Base-by-base conservation (phyloP, 495 filamentous ascomycete species). In the Aspergillus hancockii region DNA sequence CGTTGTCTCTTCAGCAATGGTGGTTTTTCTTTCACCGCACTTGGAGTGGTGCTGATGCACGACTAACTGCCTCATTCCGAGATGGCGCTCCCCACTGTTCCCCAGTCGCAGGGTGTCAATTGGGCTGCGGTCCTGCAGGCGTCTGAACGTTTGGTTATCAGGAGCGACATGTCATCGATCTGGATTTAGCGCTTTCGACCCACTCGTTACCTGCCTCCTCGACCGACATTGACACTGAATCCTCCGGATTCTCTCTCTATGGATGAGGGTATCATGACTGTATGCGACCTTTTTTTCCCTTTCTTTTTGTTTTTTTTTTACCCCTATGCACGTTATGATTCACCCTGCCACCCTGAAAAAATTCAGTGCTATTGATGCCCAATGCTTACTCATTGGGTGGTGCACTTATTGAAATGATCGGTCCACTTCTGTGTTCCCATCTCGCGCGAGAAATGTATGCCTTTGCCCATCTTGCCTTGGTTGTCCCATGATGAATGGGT, bases 281-380 rank as follows among this genome's bases (percentile, higher is more conserved):
- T 43, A 54, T 36, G 43, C 31, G 21, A 22, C 32, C 53, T 34
- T 46, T 50, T 12, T 25, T 16, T 47, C 36, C 31, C 52, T 10
- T 43, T 51, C 47, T 60, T 21, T 50, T 54, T n/a, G n/a, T n/a
- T n/a, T 59, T 58, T 62, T 57, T 49, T 49, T 14, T 8, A 28
- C 7, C 40, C 23, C 43, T 54, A 8, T 49, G 25, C 45, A 23
- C 54, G 30, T 36, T 53, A 45, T 60, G 43, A 54, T 60, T 58
- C 47, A 41, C 45, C 59, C 67, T 64, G 62, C 57, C 64, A 69
- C 71, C 58, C 52, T 51, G 52, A 63, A 57, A 54, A 54, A 34
- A 56, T 58, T 43, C 43, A 13, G 43, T 23, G 58, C 60, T 55
- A 46, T 77, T 79, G 75, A 70, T 79, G 75, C 76, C 76, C 76